These are phyloP conservation scores for Penicillium lividum DNA, from an alignment of 495 filamentous ascomycete species.

Conservation along the genomic window DNA sequence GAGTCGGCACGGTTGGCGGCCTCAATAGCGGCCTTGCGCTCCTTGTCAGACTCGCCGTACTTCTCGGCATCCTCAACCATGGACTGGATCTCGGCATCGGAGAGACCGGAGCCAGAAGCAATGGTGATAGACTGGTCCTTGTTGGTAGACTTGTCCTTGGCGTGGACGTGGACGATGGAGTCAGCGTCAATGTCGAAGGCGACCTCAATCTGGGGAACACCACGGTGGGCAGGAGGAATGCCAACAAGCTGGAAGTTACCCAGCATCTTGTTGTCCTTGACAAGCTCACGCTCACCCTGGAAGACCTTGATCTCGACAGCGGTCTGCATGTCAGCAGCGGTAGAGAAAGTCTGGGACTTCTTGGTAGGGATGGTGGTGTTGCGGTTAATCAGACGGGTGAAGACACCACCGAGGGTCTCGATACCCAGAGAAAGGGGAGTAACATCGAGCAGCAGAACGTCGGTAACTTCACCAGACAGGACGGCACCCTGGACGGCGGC, in stretches of 20 bases:
- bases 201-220: constrained; percentile 97
- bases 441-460: constrained; percentile 93
- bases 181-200: constrained; percentile 99
- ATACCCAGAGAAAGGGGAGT: constrained; percentile 98
- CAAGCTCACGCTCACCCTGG: constrained; percentile 99
- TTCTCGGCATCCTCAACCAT: constrained; percentile 99
- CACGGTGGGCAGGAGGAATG: constrained; percentile 95
- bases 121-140: constrained; percentile 99
- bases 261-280: constrained; percentile 97
- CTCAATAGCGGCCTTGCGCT: constrained; percentile 94
- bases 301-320: constrained; percentile 99
- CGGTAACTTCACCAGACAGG: constrained; percentile 93
- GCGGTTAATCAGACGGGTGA: constrained; percentile 98
- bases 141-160: constrained; percentile 98
- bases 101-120: constrained; percentile 96
- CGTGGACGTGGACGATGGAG: constrained; percentile 97
- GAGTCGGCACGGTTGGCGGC: constrained; percentile 95
- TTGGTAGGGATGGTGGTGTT: constrained; percentile 99
- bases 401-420: constrained; percentile 98
- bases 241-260: constrained; percentile 99
- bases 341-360: constrained; percentile 99
- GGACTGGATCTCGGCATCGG: constrained; percentile 86
- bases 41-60: constrained; percentile 93
- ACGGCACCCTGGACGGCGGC: constrained; percentile 98
- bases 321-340: constrained; percentile 98